Evolutionary conservation across 1,284 basidiomycete genomes (phyloP).

Genomic region (Puccinia horiana): DNA sequence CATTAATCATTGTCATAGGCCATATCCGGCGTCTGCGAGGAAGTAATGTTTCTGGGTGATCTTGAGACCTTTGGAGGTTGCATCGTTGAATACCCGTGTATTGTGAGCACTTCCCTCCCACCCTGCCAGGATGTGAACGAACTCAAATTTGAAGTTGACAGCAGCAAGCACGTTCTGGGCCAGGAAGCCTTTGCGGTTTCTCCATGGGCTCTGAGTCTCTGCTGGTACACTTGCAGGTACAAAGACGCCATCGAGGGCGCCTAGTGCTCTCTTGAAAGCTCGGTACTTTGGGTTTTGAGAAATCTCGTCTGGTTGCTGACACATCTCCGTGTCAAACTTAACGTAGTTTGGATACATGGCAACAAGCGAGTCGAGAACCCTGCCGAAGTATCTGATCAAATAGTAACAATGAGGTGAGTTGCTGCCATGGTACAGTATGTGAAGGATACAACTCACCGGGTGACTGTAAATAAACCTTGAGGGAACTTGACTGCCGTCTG

Average conservation of each 20-base stretch:
- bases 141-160: too few relatives aligned
- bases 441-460: neutral
- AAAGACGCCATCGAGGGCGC: slow-evolving; percentile 58
- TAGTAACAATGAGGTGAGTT: neutral
- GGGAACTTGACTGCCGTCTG: too few relatives aligned
- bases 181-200: slow-evolving; percentile 55
- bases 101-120: slow-evolving; percentile 61
- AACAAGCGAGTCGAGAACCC: neutral
- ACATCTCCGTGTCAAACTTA: neutral
- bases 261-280: slow-evolving; percentile 56
- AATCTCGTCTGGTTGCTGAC: neutral
- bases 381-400: neutral
- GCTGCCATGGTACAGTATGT: too few relatives aligned
- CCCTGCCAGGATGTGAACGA: slow-evolving; percentile 58
- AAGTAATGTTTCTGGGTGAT: neutral
- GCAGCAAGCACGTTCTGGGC: slow-evolving; percentile 58
- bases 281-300: slow-evolving; percentile 47
- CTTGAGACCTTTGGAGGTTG: neutral
- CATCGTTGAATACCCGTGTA: slow-evolving; percentile 54
- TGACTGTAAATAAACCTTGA: neutral
- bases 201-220: slow-evolving; percentile 51
- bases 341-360: neutral
- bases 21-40: too few relatives aligned
- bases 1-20: too few relatives aligned
- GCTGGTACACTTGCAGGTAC: slow-evolving; percentile 53